phyloP scores from a whole-genome alignment of 2,329 filamentous ascomycete species.

The Aaosphaeria pasadenensis region DNA sequence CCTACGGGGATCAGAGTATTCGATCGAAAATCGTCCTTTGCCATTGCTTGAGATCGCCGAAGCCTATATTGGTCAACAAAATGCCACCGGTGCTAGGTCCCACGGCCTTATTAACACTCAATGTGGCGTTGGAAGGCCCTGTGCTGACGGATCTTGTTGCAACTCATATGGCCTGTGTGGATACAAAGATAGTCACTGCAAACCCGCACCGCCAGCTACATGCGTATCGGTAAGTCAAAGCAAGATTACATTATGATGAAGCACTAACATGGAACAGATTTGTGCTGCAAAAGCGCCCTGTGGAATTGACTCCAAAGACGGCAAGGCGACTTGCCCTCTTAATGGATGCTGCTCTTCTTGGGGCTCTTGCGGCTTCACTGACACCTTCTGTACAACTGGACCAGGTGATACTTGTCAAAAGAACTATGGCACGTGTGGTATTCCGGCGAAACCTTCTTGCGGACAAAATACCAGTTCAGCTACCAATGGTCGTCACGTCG shows the following conservation, averaged over 20 bases:
- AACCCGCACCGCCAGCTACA: not conserved
- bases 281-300: slow-evolving; percentile 1
- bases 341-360: slow-evolving; percentile 14
- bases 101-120: not conserved
- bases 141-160: not conserved
- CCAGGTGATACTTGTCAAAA: not conserved
- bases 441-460: slow-evolving; percentile 21
- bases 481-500: slow-evolving; percentile 29
- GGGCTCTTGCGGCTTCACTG: slow-evolving; percentile 16
- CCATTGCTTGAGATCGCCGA: not conserved
- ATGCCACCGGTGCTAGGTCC: not conserved
- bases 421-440: slow-evolving; percentile 33
- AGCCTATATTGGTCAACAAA: not conserved
- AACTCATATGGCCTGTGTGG: slow-evolving; percentile 1
- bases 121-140: not conserved
- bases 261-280: not conserved
- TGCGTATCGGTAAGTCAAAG: not conserved
- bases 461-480: slow-evolving; percentile 9
- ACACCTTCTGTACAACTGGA: slow-evolving; percentile 10
- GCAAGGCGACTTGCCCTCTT: slow-evolving; percentile 3
- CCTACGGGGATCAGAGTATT: too few species aligned
- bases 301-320: not conserved
- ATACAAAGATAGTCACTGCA: not conserved
- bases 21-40: too few species aligned
- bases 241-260: not conserved